A percentile compares a stretch with the other conserved stretches of the same genome.
Conservation (phyloP, 176 grass and related monocot species). For the Aegilops bicornis region DNA sequence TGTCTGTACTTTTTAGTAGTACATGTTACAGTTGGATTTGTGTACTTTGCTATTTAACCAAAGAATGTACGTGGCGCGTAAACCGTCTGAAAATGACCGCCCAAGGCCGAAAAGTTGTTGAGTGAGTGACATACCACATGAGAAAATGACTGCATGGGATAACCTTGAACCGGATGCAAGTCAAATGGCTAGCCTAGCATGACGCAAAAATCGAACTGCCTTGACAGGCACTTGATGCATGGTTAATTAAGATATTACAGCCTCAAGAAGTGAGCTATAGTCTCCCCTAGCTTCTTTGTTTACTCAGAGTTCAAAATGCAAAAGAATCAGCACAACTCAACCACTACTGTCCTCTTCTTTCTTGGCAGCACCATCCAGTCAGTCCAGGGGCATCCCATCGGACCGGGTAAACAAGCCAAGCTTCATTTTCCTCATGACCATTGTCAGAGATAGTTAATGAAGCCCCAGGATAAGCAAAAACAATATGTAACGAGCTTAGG, state of each 20-base stretch:
- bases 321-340: constrained; percentile 33
- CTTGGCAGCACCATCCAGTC: constrained; percentile 32
- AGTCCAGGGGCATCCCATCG: constrained; percentile 21
- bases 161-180: constrained; percentile 13
- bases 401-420: constrained; percentile 37
- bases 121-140: not conserved
- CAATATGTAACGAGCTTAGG: constrained; percentile 16
- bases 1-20: not conserved
- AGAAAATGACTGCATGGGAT: constrained; percentile 31
- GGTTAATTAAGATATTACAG: not conserved
- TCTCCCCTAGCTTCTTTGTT: not conserved
- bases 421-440: not conserved
- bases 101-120: not conserved
- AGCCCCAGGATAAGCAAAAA: not conserved
- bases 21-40: constrained; percentile 2
- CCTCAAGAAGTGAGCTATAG: not conserved
- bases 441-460: constrained; percentile 22
- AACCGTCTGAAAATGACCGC: not conserved
- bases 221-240: constrained; percentile 24
- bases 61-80: not conserved
- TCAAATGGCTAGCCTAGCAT: constrained; percentile 21
- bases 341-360: constrained; percentile 37
- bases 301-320: constrained; percentile 13
- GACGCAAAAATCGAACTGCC: constrained; percentile 6
- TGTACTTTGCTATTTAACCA: not conserved